phyloP scores from a whole-genome alignment of 73 alveolate genomes.

The Diophrys appendiculata region DNA sequence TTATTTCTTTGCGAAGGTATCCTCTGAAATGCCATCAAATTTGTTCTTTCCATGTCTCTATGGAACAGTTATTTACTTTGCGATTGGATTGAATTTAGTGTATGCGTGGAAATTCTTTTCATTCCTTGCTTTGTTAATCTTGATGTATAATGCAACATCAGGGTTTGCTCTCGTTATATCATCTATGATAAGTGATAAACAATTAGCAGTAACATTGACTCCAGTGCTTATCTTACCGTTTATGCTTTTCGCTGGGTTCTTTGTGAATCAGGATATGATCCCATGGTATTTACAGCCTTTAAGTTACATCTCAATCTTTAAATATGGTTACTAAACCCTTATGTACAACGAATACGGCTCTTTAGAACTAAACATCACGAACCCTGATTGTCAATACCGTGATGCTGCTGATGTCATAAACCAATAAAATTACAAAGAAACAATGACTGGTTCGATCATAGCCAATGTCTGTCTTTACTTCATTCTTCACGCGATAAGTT shows the following conservation, averaged over 20 bases:
- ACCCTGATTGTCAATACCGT: too few relatives aligned
- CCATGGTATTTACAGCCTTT: conserved; percentile 51
- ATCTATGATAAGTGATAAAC: conserved; percentile 30
- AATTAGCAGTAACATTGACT: conserved; percentile 56
- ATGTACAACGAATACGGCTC: conserved; percentile 33
- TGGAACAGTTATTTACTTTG: conserved; percentile 33
- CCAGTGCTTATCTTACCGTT: conserved; percentile 58
- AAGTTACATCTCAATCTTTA: conserved; percentile 57
- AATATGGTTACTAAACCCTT: conserved; percentile 56
- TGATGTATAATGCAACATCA: conserved; percentile 3
- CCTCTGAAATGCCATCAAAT: conserved; percentile 41
- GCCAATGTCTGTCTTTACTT: too few relatives aligned
- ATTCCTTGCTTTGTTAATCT: conserved; percentile 10
- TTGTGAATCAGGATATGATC: conserved; percentile 49
- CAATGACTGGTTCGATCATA: too few relatives aligned
- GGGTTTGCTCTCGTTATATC: conserved; percentile 51
- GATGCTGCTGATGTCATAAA: too few relatives aligned
- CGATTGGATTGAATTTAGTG: conserved; percentile 29
- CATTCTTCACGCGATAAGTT: too few relatives aligned
- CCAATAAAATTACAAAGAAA: too few relatives aligned
- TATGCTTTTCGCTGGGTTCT: conserved; percentile 67
- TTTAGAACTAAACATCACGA: too few relatives aligned
- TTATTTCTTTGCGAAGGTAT: conserved; percentile 61
- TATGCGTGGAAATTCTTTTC: conserved; percentile 28
- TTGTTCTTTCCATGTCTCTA: conserved; percentile 20